A percentile compares a stretch with the other conserved stretches of the same genome.
Conservation (phyloP, 2,329 filamentous ascomycete species). For the Botrytis deweyae region DNA sequence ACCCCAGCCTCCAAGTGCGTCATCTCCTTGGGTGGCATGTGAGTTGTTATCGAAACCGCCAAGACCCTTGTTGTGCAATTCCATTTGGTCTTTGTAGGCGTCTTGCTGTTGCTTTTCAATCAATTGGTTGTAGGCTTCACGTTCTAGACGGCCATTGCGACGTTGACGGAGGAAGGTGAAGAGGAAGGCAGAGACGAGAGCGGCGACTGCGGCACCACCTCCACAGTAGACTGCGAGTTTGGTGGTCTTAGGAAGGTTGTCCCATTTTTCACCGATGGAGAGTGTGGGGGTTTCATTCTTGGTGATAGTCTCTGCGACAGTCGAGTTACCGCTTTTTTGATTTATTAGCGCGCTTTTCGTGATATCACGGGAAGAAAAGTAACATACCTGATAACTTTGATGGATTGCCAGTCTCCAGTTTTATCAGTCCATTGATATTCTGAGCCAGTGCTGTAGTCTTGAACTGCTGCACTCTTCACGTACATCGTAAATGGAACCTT, state of each 20-base stretch:
- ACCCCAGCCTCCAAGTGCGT: constrained; percentile 36
- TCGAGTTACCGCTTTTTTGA: constrained; percentile 55
- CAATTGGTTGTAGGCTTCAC: constrained; percentile 41
- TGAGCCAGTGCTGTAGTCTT: constrained; percentile 59
- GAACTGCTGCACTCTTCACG: constrained; percentile 59
- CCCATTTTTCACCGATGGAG: constrained; percentile 54
- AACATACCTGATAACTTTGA: constrained; percentile 55
- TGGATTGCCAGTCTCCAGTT: constrained; percentile 62
- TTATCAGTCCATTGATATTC: constrained; percentile 65
- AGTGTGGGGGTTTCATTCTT: constrained; percentile 39
- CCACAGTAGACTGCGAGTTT: constrained; percentile 55
- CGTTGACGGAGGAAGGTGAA: constrained; percentile 59
- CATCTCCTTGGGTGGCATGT: constrained; percentile 32
- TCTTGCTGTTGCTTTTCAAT: constrained; percentile 38
- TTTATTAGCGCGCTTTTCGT: constrained; percentile 27
- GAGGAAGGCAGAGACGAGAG: constrained; percentile 45
- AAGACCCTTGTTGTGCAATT: constrained; percentile 36
- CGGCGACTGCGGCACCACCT: constrained; percentile 47
- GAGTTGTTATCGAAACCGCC: constrained; percentile 34
- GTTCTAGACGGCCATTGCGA: constrained; percentile 52
- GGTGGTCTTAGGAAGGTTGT: constrained; percentile 48
- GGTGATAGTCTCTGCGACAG: constrained; percentile 47
- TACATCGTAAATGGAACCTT: constrained; percentile 72
- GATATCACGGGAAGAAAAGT: background rate
- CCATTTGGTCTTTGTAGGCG: constrained; percentile 34